Conservation (phyloP, 257 asterid species). For the Forsythia viridissima region DNA sequence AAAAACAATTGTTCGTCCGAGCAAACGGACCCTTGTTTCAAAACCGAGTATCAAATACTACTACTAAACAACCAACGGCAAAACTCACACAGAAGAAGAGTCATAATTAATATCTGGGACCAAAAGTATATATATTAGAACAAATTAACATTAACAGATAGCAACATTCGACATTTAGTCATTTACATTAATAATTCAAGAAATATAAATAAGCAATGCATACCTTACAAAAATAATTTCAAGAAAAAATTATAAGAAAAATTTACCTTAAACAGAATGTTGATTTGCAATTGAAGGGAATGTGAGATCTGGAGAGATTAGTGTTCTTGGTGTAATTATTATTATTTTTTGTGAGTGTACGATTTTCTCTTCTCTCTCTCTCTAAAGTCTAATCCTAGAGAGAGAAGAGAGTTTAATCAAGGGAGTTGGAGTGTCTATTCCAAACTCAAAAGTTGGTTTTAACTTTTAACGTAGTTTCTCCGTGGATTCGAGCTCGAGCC, state of each 20-base stretch:
- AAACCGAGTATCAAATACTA: not conserved
- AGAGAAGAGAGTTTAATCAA: no score
- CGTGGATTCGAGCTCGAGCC: no score
- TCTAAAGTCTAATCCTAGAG: not conserved
- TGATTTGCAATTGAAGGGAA: slow-evolving; percentile 11
- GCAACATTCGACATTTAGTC: not conserved
- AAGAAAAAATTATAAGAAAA: slow-evolving; percentile 14
- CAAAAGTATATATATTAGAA: not conserved
- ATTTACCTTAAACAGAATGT: slow-evolving; percentile 19
- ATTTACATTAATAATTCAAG: not conserved
- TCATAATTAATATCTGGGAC: not conserved
- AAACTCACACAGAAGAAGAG: not conserved
- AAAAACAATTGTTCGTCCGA: not conserved
- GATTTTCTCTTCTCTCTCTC: not conserved
- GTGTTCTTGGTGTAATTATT: not conserved
- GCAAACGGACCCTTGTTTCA: no score
- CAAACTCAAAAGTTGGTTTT: no score
- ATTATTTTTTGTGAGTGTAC: not conserved
- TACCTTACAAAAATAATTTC: not conserved
- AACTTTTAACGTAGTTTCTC: no score
- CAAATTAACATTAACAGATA: not conserved
- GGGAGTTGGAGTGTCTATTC: no score
- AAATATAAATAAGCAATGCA: not conserved
- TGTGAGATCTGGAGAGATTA: slow-evolving; percentile 20
- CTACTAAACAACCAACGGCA: not conserved